These are phyloP conservation scores for Solanum dulcamara DNA, from an alignment of 257 asterid species.

Conservation along the genomic window DNA sequence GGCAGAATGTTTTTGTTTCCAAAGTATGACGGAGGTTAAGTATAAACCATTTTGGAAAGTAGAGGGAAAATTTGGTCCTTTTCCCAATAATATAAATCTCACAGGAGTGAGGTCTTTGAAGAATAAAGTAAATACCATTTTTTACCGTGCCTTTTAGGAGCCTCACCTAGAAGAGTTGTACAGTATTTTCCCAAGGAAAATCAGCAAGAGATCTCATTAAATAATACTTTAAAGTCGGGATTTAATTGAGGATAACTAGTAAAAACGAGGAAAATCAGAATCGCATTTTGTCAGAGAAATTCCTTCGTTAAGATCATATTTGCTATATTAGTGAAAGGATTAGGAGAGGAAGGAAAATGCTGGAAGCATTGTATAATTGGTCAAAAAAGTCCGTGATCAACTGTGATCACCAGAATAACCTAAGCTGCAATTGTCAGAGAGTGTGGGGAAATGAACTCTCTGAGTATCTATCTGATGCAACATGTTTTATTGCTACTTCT, in stretches of 20 bases:
- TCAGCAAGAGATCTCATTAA: background rate
- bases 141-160: background rate
- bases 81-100: background rate
- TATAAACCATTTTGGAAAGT: background rate
- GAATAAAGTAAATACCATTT: background rate
- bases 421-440: background rate
- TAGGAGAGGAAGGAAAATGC: background rate
- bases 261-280: background rate
- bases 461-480: background rate
- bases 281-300: background rate
- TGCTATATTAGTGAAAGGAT: background rate
- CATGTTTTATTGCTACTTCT: background rate
- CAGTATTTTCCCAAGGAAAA: background rate
- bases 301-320: background rate
- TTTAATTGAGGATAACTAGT: background rate
- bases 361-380: background rate
- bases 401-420: background rate
- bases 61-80: background rate
- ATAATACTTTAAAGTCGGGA: background rate
- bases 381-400: background rate
- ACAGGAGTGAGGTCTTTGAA: background rate
- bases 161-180: background rate
- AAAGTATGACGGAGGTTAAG: background rate
- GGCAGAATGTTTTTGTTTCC: background rate
- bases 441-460: background rate